phyloP scores from a whole-genome alignment of 2,329 filamentous ascomycete species.

The Claviceps quebecensis region DNA sequence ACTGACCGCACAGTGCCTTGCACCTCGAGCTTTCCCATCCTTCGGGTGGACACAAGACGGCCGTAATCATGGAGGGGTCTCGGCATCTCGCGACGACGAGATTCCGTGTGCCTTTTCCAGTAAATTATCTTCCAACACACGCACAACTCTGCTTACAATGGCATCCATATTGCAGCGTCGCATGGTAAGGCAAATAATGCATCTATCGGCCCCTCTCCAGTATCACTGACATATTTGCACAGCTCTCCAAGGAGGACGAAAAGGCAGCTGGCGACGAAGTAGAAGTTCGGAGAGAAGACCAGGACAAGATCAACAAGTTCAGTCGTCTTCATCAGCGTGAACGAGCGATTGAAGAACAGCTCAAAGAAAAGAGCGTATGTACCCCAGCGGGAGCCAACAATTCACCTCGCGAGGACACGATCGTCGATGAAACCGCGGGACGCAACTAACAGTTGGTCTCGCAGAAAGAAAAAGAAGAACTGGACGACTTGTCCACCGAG shows the following conservation, averaged over 20 bases:
- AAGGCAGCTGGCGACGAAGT: conserved; percentile 61
- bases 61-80: not conserved
- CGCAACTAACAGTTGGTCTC: not conserved
- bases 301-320: conserved; percentile 98
- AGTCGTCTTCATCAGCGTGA: conserved; percentile 86
- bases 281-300: conserved; percentile 89
- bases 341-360: conserved; percentile 60
- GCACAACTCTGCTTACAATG: conserved; percentile 14
- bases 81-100: not conserved
- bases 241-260: conserved; percentile 94
- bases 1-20: not conserved
- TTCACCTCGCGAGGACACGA: too few species aligned
- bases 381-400: not conserved
- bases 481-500: conserved; percentile 83
- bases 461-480: conserved; percentile 96
- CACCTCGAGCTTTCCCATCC: not conserved
- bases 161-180: conserved; percentile 41
- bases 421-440: too few species aligned
- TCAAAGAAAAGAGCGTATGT: conserved; percentile 64
- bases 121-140: not conserved
- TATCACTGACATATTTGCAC: conserved; percentile 8
- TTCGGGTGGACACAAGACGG: not conserved
- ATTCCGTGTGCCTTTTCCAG: not conserved
- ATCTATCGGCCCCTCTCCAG: not conserved
- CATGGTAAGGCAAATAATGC: conserved; percentile 32